Conservation (phyloP, 345 rosid genomes). For the Pistacia integerrima region DNA sequence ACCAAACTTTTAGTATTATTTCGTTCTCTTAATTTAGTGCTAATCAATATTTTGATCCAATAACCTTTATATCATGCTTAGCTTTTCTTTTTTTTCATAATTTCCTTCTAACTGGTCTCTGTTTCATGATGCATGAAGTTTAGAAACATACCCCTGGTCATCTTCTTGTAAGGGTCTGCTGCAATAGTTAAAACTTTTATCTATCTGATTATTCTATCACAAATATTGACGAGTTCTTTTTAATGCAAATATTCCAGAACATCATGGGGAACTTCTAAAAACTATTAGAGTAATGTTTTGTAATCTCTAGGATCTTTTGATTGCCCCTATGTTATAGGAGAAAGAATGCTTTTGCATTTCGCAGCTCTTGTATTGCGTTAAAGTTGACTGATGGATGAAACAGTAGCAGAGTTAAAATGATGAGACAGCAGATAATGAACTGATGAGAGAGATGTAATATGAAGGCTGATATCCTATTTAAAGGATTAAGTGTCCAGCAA, state of each 20-base stretch:
- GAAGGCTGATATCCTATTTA: not conserved
- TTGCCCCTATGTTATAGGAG: not conserved
- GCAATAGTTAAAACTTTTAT: not conserved
- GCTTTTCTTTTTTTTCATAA: not conserved
- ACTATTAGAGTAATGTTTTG: not conserved
- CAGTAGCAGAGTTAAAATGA: not conserved
- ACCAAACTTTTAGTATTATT: slow-evolving; percentile 20
- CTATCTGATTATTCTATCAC: not conserved
- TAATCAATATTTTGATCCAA: slow-evolving; percentile 13
- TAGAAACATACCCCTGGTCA: not conserved
- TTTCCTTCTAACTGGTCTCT: not conserved
- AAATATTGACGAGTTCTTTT: no score
- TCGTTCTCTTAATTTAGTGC: slow-evolving; percentile 9
- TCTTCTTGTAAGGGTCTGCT: not conserved
- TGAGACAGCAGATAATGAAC: not conserved
- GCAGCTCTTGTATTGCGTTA: not conserved
- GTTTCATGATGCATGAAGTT: slow-evolving; percentile 1
- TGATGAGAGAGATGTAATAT: not conserved
- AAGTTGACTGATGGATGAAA: not conserved
- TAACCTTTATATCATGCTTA: not conserved
- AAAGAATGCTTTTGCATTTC: not conserved
- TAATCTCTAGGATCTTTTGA: not conserved
- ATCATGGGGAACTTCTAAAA: not conserved
- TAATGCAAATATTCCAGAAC: not conserved
- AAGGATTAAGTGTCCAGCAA: not conserved